Conservation (phyloP, 129 eudicot species). For the Saussurea involucrata region DNA sequence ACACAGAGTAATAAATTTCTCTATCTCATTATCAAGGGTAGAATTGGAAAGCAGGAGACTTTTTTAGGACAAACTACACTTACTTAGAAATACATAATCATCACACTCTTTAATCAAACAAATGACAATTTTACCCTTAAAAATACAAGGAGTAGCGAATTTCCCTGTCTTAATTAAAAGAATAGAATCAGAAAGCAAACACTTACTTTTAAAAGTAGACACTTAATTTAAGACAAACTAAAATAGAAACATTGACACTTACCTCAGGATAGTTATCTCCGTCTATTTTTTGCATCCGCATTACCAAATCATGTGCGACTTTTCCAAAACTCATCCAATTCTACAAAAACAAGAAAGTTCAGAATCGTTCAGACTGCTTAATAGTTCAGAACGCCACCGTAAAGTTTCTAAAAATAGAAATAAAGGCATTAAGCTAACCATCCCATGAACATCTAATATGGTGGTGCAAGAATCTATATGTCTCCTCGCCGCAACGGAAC, state of each 20-base stretch:
- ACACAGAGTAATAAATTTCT: background rate
- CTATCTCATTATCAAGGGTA: background rate
- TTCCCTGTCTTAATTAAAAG: background rate
- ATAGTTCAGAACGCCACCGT: too few species aligned
- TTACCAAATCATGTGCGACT: constrained; percentile 80
- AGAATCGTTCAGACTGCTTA: background rate
- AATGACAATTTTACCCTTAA: background rate
- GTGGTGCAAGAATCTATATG: constrained; percentile 90
- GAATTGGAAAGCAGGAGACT: background rate
- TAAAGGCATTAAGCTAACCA: constrained; percentile 46
- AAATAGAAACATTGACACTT: background rate
- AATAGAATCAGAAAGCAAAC: background rate
- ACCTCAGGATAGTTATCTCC: constrained; percentile 95
- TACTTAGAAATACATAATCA: background rate
- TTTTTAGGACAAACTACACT: background rate
- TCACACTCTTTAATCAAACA: too few species aligned
- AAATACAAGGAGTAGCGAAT: background rate
- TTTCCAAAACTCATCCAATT: constrained; percentile 97
- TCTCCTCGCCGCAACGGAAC: constrained; percentile 88
- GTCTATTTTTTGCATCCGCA: constrained; percentile 91
- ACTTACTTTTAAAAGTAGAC: background rate
- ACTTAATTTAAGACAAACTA: background rate
- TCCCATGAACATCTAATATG: constrained; percentile 84
- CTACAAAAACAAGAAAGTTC: constrained; percentile 33
- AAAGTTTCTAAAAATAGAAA: background rate